Percentiles rank a stretch among this genome's conserved stretches.
Evolutionary conservation across 805 yeast genomes (phyloP).

Genomic region (Naumovozyma baii): DNA sequence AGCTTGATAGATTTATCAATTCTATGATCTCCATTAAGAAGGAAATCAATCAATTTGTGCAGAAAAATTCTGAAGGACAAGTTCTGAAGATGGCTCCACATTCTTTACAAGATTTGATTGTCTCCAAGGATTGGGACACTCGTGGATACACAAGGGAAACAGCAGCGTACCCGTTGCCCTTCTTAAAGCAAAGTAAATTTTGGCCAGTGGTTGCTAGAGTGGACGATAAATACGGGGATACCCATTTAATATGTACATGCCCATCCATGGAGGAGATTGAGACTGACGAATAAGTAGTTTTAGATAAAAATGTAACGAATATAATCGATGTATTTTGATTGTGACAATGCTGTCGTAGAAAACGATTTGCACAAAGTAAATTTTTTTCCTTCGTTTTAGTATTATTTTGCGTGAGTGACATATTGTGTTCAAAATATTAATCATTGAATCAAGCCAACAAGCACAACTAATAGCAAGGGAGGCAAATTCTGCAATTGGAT

Average conservation of each 20-base stretch:
- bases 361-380: not conserved
- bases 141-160: constrained; percentile 87
- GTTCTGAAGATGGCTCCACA: constrained; percentile 90
- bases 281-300: too few relatives aligned
- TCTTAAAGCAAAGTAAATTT: constrained; percentile 63
- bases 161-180: constrained; percentile 88
- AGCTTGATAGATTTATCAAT: constrained; percentile 83
- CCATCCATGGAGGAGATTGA: constrained; percentile 74
- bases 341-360: not conserved
- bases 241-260: constrained; percentile 88
- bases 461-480: not conserved
- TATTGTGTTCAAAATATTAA: not conserved
- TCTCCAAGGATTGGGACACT: constrained; percentile 59
- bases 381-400: not conserved
- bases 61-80: constrained; percentile 54
- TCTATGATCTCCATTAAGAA: constrained; percentile 72
- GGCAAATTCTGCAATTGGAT: not conserved
- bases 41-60: constrained; percentile 68
- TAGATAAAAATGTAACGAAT: too few relatives aligned
- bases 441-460: too few relatives aligned
- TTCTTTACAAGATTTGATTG: constrained; percentile 65
- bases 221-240: constrained; percentile 91
- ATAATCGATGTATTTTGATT: too few relatives aligned
- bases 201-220: constrained; percentile 95
- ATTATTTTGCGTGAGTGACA: too few relatives aligned